Evolutionary conservation across 495 filamentous ascomycete species (phyloP), one percentile per base, ranked within the genome.

Genomic region (Podospora didyma): DNA sequence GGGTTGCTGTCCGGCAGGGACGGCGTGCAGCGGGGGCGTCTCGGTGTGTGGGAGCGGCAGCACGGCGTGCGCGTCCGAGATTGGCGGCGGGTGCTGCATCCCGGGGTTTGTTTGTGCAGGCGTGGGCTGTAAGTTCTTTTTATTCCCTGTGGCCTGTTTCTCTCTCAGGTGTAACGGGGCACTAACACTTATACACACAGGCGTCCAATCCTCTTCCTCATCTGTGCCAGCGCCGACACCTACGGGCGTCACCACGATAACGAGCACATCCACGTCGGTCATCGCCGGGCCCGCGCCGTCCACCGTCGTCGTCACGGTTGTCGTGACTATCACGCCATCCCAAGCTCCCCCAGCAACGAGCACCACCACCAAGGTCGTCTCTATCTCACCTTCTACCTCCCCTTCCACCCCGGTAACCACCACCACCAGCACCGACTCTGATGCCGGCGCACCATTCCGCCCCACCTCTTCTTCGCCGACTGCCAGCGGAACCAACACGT

Each of bases 81-180:
- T 86, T 16, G 92, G 92, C 3, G 92, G 92, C 1, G 93, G 92
- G 1, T 97, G 93, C 62, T 97, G 93, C 67, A 86, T 95, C 46
- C 78, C 87, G 1, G 89, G 88, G 1, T 96, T 86, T 65, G 78
- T 79, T 2, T 97, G 93, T 68, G 79, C 84, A n/a, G 79, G 80
- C 23, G 78, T 88, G 35, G 94, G 93, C 19, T 97, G 93, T 90
- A 65, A 82, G 84, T 80, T 51, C 47, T 26, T 51, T 24, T 9
- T 49, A 22, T 19, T 7, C 21, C 7, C 14, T 17, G 17, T 5
- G 16, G n/a, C n/a, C n/a, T n/a, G n/a, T n/a, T 52, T 17, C n/a
- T 57, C 11, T n/a, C 24, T n/a, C 16, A 12, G 42, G 22, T 19
- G 9, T 37, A 49, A n/a, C n/a, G n/a, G n/a, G n/a, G 26, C 9